These are phyloP conservation scores for Takakia lepidozioides DNA, from an alignment of 225 moss, liverwort and hornwort genomes.

Conservation along the genomic window DNA sequence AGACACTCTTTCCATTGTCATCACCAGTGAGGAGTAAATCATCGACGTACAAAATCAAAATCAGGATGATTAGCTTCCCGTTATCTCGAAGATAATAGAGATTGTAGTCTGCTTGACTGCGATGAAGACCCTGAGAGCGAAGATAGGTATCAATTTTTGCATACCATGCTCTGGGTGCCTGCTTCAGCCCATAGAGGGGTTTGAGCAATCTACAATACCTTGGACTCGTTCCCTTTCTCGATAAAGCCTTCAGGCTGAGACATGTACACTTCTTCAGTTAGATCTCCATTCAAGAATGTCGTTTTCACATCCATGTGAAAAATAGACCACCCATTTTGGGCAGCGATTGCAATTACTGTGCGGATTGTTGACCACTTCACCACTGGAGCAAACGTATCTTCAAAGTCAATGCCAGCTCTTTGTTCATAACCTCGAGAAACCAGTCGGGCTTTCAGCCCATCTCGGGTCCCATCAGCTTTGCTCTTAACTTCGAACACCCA, in stretches of 20 bases:
- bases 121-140: neutral
- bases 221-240: neutral
- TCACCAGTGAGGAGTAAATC: neutral
- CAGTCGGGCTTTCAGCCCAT: neutral
- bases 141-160: neutral
- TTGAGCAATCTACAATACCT: slow-evolving; percentile 1
- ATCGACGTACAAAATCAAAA: neutral
- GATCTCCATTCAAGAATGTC: slow-evolving; percentile 4
- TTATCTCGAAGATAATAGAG: slow-evolving; percentile 1
- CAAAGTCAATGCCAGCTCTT: neutral
- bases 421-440: slow-evolving; percentile 4
- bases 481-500: slow-evolving; percentile 5
- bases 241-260: slow-evolving; percentile 1
- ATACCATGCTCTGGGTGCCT: slow-evolving; percentile 7
- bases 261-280: slow-evolving; percentile 8
- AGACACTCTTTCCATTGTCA: neutral
- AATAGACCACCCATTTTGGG: neutral
- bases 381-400: slow-evolving; percentile 3
- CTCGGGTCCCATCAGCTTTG: neutral
- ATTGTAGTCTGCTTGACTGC: neutral
- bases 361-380: slow-evolving; percentile 3
- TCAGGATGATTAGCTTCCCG: neutral
- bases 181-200: slow-evolving; percentile 3
- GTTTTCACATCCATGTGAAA: slow-evolving; percentile 3
- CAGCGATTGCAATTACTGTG: neutral